Evolutionary conservation across 129 eudicot genomes (phyloP).

Genomic region (Smallanthus sonchifolius): DNA sequence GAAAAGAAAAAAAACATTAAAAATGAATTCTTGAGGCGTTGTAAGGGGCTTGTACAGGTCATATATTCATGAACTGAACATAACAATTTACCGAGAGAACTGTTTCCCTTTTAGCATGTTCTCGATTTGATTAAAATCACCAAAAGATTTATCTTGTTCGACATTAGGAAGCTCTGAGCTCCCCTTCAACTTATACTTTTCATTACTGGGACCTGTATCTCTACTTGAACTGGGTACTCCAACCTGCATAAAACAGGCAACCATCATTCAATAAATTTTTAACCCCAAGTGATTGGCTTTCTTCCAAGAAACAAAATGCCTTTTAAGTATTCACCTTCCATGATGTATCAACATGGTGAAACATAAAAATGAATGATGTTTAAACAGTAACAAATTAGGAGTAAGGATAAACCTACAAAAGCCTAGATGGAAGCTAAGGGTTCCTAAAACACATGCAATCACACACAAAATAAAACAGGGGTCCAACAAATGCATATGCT

Average conservation of each 20-base stretch:
- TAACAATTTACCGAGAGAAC: constrained; percentile 52
- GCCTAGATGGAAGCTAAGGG: not conserved
- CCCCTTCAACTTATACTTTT: constrained; percentile 20
- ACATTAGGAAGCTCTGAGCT: constrained; percentile 8
- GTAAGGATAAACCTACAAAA: not conserved
- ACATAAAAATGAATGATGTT: not conserved
- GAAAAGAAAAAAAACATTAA: not conserved
- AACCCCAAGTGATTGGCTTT: not conserved
- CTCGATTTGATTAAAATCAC: constrained; percentile 50
- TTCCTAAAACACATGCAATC: not conserved
- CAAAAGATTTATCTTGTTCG: constrained; percentile 23
- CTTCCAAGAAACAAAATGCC: not conserved
- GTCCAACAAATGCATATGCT: too few species aligned
- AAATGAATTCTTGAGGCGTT: too few species aligned
- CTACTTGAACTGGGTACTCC: constrained; percentile 27
- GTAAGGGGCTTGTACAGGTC: not conserved
- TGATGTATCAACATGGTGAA: not conserved
- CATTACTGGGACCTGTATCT: constrained; percentile 44
- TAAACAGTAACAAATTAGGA: not conserved
- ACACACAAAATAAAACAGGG: not conserved
- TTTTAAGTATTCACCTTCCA: constrained; percentile 1
- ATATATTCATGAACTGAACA: constrained; percentile 7
- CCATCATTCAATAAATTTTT: constrained; percentile 1
- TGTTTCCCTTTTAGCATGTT: constrained; percentile 61
- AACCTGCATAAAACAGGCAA: constrained; percentile 43